Evolutionary conservation across 148 eudicot genomes (phyloP).

Genomic region (Vaccinium vitisidaea): DNA sequence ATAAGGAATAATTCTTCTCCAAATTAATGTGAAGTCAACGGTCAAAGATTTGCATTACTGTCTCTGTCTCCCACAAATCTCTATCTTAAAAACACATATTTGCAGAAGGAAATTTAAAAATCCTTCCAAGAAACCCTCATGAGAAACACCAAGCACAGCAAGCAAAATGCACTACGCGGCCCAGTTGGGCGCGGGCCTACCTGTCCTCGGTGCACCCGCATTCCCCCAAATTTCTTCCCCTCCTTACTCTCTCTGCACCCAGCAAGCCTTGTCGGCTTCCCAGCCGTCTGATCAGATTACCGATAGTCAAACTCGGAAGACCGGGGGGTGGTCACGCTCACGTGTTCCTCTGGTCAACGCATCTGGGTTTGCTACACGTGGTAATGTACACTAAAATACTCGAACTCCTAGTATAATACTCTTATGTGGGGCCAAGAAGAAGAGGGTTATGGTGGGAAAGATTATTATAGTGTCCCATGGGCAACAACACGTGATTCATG

Average conservation of each 20-base stretch:
- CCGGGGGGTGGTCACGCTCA: neutral
- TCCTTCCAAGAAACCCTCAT: neutral
- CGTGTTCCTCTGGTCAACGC: neutral
- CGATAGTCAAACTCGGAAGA: neutral
- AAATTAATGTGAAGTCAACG: neutral
- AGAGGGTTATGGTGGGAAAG: neutral
- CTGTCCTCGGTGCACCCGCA: slow-evolving; percentile 7
- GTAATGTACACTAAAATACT: too few relatives aligned
- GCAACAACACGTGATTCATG: too few relatives aligned
- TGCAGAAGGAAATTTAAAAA: neutral
- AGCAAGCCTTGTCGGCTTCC: neutral
- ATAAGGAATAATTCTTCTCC: too few relatives aligned
- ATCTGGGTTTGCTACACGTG: neutral
- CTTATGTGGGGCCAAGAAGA: neutral
- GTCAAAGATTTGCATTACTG: slow-evolving; percentile 7
- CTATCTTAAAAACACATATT: neutral
- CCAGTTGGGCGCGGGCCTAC: neutral
- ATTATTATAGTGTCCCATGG: too few relatives aligned
- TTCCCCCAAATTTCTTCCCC: neutral
- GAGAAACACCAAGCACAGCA: neutral
- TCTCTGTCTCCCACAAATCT: slow-evolving; percentile 17
- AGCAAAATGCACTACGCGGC: neutral
- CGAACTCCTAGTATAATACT: neutral
- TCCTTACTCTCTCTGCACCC: neutral
- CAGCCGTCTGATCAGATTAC: neutral